phyloP scores from a whole-genome alignment of 2,329 filamentous ascomycete species.

The Diaporthe humulicola region DNA sequence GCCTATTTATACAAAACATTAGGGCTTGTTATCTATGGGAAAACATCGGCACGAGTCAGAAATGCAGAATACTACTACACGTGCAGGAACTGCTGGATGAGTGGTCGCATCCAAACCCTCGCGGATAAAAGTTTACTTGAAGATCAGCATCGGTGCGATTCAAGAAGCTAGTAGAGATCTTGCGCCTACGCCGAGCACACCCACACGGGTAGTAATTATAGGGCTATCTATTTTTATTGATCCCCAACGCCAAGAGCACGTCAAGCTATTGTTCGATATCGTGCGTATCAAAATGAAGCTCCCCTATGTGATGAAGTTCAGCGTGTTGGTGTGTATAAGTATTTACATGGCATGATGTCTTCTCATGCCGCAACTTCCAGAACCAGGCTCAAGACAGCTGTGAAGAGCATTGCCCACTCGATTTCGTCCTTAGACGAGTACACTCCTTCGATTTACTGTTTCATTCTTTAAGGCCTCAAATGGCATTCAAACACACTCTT shows the following conservation, averaged over 20 bases:
- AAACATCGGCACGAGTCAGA: neutral
- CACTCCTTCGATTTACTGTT: neutral
- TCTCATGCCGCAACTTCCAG: neutral
- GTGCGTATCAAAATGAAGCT: too few relatives aligned
- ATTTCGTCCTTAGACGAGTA: neutral
- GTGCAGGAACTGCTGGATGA: neutral
- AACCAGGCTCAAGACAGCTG: neutral
- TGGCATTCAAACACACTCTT: neutral
- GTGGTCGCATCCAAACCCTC: too few relatives aligned
- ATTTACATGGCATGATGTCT: neutral
- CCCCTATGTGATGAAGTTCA: neutral
- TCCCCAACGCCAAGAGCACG: neutral
- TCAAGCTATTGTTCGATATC: neutral
- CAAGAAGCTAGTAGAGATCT: slow-evolving; percentile 9
- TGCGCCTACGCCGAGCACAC: neutral
- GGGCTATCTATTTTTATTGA: neutral
- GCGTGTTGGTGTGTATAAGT: too few relatives aligned
- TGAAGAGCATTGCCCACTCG: neutral
- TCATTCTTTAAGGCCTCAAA: neutral
- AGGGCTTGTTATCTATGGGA: neutral
- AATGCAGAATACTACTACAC: neutral
- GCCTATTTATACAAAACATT: neutral
- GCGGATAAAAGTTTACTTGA: neutral
- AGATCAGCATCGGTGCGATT: neutral
- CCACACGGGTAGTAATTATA: neutral